Evolutionary conservation across 768 basidiomycete genomes (phyloP), one percentile per base, ranked within the genome.

Genomic region (Leucosporidium creatinivorum): DNA sequence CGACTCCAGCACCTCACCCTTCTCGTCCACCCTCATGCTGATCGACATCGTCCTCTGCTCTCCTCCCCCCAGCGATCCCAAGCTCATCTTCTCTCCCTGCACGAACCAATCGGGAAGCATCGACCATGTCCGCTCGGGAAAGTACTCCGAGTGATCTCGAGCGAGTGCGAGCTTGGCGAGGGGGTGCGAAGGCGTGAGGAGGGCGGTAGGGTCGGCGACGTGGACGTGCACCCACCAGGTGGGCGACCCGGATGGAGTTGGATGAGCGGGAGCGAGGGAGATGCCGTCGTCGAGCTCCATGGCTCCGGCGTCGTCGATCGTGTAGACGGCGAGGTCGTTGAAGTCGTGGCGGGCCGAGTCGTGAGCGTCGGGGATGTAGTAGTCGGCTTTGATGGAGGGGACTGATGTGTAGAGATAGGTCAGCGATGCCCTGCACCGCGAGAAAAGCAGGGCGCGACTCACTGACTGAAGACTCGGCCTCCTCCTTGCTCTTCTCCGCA

Each of bases 211-310:
- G 77, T 99, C 96, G 15, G 96, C 93, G 64, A 99, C 83, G 76
- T 98, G 96, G 30, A 88, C 82, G 73, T 97, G 93, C 17, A 94
- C 76, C 94, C 96, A 98, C 55, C 79, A 76, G 25, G 78, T 81
- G 21, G 81, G 83, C 3, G 85, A 84, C 58, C 88, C 85, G 5
- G 79, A 79, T 7, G 54, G 10, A 6, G 62, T 15, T 3, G 66
- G 55, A 0, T 83, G 81, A 39, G 87, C 82, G n/a, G 79, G 75
- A 70, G 94, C 89, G 36, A 97, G 75, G 2, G 93, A 93, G 39
- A 99, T 74, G 3, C 92, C 96, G 76, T 99, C 96, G 76, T 99
- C 96, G 26, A 98, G 82, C 75, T 99, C 96, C 73, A 87, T 79
- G 0, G 96, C 93, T 10, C 74, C 76, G 0, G 81, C 70, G 67